A percentile compares a stretch with the other conserved stretches of the same genome.
phyloP scores from a whole-genome alignment of 2,329 filamentous ascomycete genomes.

The Diaporthe citrichinensis region DNA sequence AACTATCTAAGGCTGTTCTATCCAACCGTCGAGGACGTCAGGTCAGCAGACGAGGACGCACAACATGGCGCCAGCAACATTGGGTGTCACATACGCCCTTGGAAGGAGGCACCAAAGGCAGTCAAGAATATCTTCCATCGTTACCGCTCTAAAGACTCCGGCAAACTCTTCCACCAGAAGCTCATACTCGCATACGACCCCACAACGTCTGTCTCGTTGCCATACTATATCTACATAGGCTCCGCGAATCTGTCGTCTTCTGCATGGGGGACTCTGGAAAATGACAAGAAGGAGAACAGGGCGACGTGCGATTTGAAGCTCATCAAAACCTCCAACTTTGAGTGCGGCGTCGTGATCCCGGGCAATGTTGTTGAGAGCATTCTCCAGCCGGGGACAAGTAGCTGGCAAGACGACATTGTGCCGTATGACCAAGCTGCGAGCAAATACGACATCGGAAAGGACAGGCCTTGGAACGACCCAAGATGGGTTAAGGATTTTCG shows the following conservation, averaged over 20 bases:
- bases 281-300: constrained; percentile 45
- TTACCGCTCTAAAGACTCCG: constrained; percentile 46
- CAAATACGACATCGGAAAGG: constrained; percentile 41
- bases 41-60: constrained; percentile 39
- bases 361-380: constrained; percentile 43
- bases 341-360: constrained; percentile 47
- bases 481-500: constrained; percentile 41
- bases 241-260: constrained; percentile 47
- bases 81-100: constrained; percentile 46
- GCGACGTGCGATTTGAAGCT: constrained; percentile 45
- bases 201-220: constrained; percentile 15
- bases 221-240: constrained; percentile 47
- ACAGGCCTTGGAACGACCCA: constrained; percentile 46
- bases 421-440: constrained; percentile 42
- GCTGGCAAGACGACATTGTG: constrained; percentile 46
- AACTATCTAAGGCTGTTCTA: constrained; percentile 44
- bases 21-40: constrained; percentile 45
- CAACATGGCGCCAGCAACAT: constrained; percentile 45
- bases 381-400: constrained; percentile 43
- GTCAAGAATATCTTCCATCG: constrained; percentile 45
- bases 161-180: constrained; percentile 47
- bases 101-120: constrained; percentile 41
- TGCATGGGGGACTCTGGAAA: constrained; percentile 45
- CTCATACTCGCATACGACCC: constrained; percentile 45
- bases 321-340: constrained; percentile 45